Base-by-base conservation (phyloP, 129 eudicot species). In the Pseudognaphalium luteoalbum region DNA sequence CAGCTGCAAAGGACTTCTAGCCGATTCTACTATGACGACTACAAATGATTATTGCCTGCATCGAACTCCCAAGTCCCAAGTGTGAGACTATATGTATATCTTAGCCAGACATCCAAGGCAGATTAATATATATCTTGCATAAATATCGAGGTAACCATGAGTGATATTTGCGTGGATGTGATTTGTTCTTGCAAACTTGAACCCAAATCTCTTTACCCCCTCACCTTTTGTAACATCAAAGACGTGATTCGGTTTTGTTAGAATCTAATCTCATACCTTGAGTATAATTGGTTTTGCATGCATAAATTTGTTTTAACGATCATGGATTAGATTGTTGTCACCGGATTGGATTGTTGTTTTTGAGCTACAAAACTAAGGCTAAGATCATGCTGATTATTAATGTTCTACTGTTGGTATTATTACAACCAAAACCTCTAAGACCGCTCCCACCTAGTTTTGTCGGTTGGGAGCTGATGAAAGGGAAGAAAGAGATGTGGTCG, bases 1-100 rank as follows among this genome's bases (percentile, higher is more conserved):
- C 83, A 80, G 84, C 57, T 41, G 76, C 80, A 58, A 58, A 74
- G 65, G 76, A 80, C 10, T 80, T 80, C 65, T 75, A 80, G 80
- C 61, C 34, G 14, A 16, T 64, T 71, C n/a, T 17, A 64, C 68
- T 11, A 1, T 66, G 73, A 21, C 72, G n/a, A 22, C 22, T 35
- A 16, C 51, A 59, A 29, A 14, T 29, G 20, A 60, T 34, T 35
- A 58, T 3, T 0, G 44, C 30, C 56, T 56, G 70, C 61, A 73
- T 15, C 1, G 0, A 50, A 21, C 80, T 47, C 72, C 73, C 52
- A 65, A 37, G 11, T 9, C 28, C 28, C 28, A 25, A 25, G 28
- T 32, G 30, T 78, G 80, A 25, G 7, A 9, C 29, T 7, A 15
- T 59, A 32, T 70, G 17, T 70, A 21, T 76, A 78, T 33, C 5